Evolutionary conservation across 805 yeast genomes (phyloP).

Genomic region (Cyberlindnera bimundalis): DNA sequence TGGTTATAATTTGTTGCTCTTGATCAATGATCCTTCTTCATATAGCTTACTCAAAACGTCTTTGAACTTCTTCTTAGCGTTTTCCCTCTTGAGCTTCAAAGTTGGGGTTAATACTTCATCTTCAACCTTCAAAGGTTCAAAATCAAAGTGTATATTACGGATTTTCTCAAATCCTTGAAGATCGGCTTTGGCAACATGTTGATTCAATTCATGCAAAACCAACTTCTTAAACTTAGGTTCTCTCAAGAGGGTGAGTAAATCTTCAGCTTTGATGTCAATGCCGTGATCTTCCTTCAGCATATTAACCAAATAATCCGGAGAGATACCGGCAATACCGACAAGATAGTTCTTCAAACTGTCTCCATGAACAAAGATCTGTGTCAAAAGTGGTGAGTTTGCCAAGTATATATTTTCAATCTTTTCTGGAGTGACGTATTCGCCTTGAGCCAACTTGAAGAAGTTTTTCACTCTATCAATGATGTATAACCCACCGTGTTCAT

Average conservation of each 20-base stretch:
- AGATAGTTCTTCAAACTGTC: conserved; percentile 53
- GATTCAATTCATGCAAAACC: conserved; percentile 21
- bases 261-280: conserved; percentile 13
- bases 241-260: conserved; percentile 14
- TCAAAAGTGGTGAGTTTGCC: conserved; percentile 45
- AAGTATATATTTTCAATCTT: conserved; percentile 64
- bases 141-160: conserved; percentile 48
- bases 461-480: conserved; percentile 76
- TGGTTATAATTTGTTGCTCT: conserved; percentile 21
- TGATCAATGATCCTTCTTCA: conserved; percentile 44
- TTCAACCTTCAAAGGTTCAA: conserved; percentile 59
- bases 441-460: conserved; percentile 65
- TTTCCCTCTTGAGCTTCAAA: conserved; percentile 49
- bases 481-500: conserved; percentile 47
- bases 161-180: conserved; percentile 63
- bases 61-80: conserved; percentile 44
- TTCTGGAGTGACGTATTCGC: conserved; percentile 76
- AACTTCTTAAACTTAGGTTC: conserved; percentile 21
- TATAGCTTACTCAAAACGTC: conserved; percentile 42
- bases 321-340: conserved; percentile 64
- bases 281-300: conserved; percentile 18
- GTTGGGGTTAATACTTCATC: conserved; percentile 70
- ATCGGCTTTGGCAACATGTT: conserved; percentile 26
- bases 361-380: conserved; percentile 63
- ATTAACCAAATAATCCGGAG: conserved; percentile 33